Evolutionary conservation across 371 early-diverging fungal species (phyloP).

Genomic region (Syncephalis plumigaleata): DNA sequence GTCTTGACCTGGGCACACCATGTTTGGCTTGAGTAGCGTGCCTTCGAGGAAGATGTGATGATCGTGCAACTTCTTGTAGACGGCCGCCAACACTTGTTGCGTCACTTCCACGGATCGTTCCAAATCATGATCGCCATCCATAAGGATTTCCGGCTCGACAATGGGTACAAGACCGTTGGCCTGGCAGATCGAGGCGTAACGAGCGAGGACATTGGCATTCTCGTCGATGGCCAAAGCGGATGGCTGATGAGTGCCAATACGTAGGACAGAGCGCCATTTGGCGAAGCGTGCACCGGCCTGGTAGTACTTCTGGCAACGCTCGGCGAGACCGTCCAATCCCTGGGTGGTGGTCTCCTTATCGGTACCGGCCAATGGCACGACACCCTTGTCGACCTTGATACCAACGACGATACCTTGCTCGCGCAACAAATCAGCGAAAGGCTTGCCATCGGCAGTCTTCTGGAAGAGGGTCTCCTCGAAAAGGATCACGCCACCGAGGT

Average conservation of each 20-base stretch:
- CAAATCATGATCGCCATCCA: slow-evolving; percentile 39
- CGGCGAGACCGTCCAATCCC: slow-evolving; percentile 38
- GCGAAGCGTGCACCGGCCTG: slow-evolving; percentile 36
- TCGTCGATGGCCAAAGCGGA: slow-evolving; percentile 26
- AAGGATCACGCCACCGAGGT: slow-evolving; percentile 46
- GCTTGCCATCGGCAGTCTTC: slow-evolving; percentile 21
- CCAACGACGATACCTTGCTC: slow-evolving; percentile 31
- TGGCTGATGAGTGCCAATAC: slow-evolving; percentile 23
- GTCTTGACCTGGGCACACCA: slow-evolving; percentile 31
- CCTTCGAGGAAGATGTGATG: slow-evolving; percentile 41
- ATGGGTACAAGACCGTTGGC: slow-evolving; percentile 39
- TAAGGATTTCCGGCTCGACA: slow-evolving; percentile 52
- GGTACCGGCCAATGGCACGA: slow-evolving; percentile 23
- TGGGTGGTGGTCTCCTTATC: slow-evolving; percentile 38
- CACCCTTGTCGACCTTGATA: slow-evolving; percentile 48
- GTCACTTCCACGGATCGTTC: slow-evolving; percentile 24
- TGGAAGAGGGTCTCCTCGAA: slow-evolving; percentile 46
- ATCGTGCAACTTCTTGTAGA: slow-evolving; percentile 26
- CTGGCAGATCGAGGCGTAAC: slow-evolving; percentile 47
- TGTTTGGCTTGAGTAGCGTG: slow-evolving; percentile 42
- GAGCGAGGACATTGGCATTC: slow-evolving; percentile 41
- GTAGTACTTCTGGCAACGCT: slow-evolving; percentile 26
- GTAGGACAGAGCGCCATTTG: slow-evolving; percentile 48
- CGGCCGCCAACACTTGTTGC: slow-evolving; percentile 25
- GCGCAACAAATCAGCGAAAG: slow-evolving; percentile 22